These are phyloP conservation scores for Sporothrix variecibatus DNA, from an alignment of 2,329 filamentous ascomycete genomes.

Conservation along the genomic window DNA sequence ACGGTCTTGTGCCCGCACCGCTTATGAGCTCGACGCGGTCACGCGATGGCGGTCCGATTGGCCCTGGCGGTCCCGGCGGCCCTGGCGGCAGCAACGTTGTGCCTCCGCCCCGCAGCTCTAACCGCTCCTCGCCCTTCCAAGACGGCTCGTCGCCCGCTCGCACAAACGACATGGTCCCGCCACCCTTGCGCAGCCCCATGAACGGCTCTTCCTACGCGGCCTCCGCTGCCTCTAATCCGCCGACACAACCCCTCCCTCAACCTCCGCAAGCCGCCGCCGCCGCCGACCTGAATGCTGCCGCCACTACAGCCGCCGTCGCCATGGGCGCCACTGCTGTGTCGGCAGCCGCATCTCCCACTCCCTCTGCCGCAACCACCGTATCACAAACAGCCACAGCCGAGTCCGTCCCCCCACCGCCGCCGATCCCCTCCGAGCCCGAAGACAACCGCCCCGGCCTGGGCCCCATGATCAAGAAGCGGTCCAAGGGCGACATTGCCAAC, in stretches of 20 bases:
- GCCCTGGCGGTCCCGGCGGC: neutral
- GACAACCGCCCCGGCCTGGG: conserved; percentile 73
- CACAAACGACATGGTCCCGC: conserved; percentile 21
- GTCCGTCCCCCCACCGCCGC: conserved; percentile 24
- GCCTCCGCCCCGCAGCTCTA: conserved; percentile 51
- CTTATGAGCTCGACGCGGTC: conserved; percentile 55
- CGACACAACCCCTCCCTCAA: conserved; percentile 21
- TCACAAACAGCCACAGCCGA: conserved; percentile 24
- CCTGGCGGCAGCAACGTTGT: conserved; percentile 36
- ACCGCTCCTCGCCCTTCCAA: conserved; percentile 25
- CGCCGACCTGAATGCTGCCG: neutral
- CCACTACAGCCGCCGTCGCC: neutral
- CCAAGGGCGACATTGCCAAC: conserved; percentile 71
- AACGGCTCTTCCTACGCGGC: conserved; percentile 21
- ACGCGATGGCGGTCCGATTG: conserved; percentile 29
- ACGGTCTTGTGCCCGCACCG: conserved; percentile 59
- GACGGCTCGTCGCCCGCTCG: conserved; percentile 3
- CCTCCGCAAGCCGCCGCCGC: conserved; percentile 4
- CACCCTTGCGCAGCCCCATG: conserved; percentile 27
- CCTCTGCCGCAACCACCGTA: conserved; percentile 20
- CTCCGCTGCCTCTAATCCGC: conserved; percentile 21
- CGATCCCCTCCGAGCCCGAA: conserved; percentile 33
- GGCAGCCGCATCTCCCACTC: neutral
- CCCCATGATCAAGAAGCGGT: conserved; percentile 83
- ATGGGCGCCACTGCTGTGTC: neutral